These are phyloP conservation scores for Acarospora socialis DNA, from an alignment of 2,329 filamentous ascomycete genomes.

Conservation along the genomic window DNA sequence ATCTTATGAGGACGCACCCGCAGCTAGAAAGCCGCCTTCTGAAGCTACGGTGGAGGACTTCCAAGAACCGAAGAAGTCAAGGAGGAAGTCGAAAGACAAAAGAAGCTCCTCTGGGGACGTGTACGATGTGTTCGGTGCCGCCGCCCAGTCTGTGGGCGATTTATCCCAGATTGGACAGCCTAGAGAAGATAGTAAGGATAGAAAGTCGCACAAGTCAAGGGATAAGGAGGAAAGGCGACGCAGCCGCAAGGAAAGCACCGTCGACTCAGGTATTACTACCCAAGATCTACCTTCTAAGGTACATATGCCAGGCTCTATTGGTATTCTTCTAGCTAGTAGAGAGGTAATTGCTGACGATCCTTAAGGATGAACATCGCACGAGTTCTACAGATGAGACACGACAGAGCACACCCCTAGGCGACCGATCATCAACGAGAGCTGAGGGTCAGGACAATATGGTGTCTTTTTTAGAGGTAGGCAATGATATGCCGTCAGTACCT, in stretches of 20 bases:
- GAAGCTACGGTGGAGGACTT: constrained; percentile 16
- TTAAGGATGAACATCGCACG: constrained; percentile 9
- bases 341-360: constrained; percentile 8
- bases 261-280: constrained; percentile 14
- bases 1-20: constrained; percentile 25
- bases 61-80: constrained; percentile 20
- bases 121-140: background rate
- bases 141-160: background rate
- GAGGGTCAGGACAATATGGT: constrained; percentile 27
- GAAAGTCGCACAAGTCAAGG: constrained; percentile 14
- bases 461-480: constrained; percentile 53
- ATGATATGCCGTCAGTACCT: constrained; percentile 41
- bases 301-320: constrained; percentile 10
- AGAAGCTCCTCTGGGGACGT: background rate
- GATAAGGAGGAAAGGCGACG: constrained; percentile 15
- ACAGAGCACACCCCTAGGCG: background rate
- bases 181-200: constrained; percentile 14
- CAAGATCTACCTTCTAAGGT: constrained; percentile 15
- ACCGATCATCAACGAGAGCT: constrained; percentile 5
- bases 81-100: constrained; percentile 18
- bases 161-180: constrained; percentile 4
- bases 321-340: constrained; percentile 2
- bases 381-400: background rate
- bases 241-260: constrained; percentile 20
- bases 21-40: no score